Base-by-base conservation (phyloP, 2,329 filamentous ascomycete genomes). In the Colletotrichum sp. region DNA sequence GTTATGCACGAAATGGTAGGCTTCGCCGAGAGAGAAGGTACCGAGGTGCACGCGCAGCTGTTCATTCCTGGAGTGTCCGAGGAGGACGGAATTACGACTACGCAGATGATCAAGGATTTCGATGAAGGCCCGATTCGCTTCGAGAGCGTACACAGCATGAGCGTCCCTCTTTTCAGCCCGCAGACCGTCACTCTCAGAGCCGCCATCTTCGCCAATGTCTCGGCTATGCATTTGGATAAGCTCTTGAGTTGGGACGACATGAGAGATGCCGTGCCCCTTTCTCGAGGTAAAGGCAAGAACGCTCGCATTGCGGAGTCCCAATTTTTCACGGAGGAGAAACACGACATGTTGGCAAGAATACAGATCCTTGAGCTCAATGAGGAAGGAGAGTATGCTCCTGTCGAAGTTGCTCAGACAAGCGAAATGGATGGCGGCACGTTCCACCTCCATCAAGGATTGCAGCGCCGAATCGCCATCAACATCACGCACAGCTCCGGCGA, bases 181-280 rank as follows among this genome's bases (percentile, higher is more conserved):
- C 91, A 91, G 27, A 93, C 94, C 62, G 93, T 95, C 1, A 94
- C 92, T 28, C 86, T 99, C 70, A 92, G 97, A 70, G 94, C 98
- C 10, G 95, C 96, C 65, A 94, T 99, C 76, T 98, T 98, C 83
- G 96, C 97, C 22, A 94, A 94, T 81, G 95, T 98, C 43, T 97
- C 95, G 2, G 88, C 93, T 0, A 98, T 98, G 93, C 97, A 99
- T 85, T 90, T 99, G 27, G 97, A 99, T 84, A 98, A 98, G 86
- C 89, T 99, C 66, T 91, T 98, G 15, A 99, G 97, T 86, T 99
- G 97, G 97, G 97, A 99, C 82, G 97, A 98, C 80, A 98, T 99
- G 93, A 93, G 96, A 74, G 96, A 99, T 84, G 90, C 91, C 22
- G 88, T 93, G 66, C 89, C 90, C 4, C 90, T 91, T 77, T 90